Percentiles rank a stretch among this genome's conserved stretches.
Conservation (phyloP, 768 basidiomycete species). For the Podaxis sp. region DNA sequence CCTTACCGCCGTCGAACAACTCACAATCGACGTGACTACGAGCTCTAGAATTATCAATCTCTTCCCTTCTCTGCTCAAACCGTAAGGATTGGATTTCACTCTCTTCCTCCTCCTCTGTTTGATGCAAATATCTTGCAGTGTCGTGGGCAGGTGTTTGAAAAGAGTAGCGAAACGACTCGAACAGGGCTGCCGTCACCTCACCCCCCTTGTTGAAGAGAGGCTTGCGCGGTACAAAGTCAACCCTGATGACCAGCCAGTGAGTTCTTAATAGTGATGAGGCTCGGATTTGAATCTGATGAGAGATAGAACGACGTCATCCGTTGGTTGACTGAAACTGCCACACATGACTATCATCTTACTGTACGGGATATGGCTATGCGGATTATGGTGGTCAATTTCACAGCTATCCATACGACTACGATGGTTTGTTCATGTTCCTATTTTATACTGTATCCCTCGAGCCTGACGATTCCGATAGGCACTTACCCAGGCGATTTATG, state of each 20-base stretch:
- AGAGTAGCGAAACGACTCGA: conserved; percentile 21
- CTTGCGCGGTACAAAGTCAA: conserved; percentile 7
- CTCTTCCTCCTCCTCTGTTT: not conserved
- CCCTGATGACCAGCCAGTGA: conserved; percentile 14
- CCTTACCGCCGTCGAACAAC: conserved; percentile 29
- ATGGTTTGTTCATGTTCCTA: conserved; percentile 24
- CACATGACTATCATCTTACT: conserved; percentile 24
- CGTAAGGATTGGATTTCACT: conserved; percentile 29
- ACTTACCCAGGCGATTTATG: conserved; percentile 32
- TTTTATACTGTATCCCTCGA: not conserved
- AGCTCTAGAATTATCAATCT: conserved; percentile 28
- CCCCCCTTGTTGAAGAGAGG: conserved; percentile 16
- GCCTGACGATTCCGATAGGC: conserved; percentile 22
- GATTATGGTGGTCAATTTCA: conserved; percentile 38
- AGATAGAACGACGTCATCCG: conserved; percentile 30
- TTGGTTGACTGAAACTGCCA: conserved; percentile 37
- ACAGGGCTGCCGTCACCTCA: conserved; percentile 21
- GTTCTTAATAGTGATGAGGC: not conserved
- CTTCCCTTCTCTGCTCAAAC: conserved; percentile 38
- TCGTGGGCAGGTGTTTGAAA: conserved; percentile 24
- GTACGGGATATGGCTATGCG: conserved; percentile 25
- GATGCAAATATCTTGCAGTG: conserved; percentile 5
- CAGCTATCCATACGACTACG: conserved; percentile 40
- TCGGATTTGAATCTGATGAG: not conserved
- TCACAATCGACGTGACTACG: conserved; percentile 32